Evolutionary conservation across 2,329 filamentous ascomycete genomes (phyloP).

Genomic region (Colletotrichum graminicola): DNA sequence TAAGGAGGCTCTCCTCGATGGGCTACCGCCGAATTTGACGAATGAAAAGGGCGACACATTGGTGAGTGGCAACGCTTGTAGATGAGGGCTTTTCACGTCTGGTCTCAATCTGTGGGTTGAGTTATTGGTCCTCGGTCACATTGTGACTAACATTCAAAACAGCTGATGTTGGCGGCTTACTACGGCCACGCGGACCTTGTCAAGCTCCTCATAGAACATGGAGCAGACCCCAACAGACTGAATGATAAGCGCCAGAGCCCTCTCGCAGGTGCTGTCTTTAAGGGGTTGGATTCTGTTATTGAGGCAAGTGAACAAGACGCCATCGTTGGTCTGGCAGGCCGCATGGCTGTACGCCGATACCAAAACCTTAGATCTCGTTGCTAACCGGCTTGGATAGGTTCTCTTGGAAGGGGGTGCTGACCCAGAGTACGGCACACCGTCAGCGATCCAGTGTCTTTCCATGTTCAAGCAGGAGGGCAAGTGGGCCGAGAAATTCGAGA

Average conservation of each 20-base stretch:
- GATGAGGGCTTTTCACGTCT: not conserved
- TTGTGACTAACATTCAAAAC: not conserved
- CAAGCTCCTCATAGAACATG: conserved; percentile 69
- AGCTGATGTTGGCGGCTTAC: conserved; percentile 80
- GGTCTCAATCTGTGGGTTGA: not conserved
- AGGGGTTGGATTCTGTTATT: conserved; percentile 74
- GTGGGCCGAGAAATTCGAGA: conserved; percentile 64
- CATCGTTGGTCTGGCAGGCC: not conserved
- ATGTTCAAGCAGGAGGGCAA: conserved; percentile 66
- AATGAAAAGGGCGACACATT: conserved; percentile 80
- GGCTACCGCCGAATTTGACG: conserved; percentile 76
- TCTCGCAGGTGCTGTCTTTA: conserved; percentile 79
- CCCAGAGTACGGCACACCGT: conserved; percentile 64
- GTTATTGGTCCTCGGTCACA: not conserved
- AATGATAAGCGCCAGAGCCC: conserved; percentile 78
- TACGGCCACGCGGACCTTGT: conserved; percentile 74
- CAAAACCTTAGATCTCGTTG: not conserved
- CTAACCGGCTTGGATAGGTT: conserved; percentile 48
- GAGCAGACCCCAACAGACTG: conserved; percentile 75
- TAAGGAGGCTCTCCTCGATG: conserved; percentile 71
- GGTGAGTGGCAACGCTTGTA: conserved; percentile 54
- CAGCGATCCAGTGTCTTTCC: conserved; percentile 60
- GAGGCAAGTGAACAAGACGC: conserved; percentile 54
- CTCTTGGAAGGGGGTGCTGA: conserved; percentile 66
- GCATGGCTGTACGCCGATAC: not conserved